A percentile compares a stretch with the other conserved stretches of the same genome.
Conservation (phyloP, 805 yeast species). For the Yamadazyma takamatsuzukensis region DNA sequence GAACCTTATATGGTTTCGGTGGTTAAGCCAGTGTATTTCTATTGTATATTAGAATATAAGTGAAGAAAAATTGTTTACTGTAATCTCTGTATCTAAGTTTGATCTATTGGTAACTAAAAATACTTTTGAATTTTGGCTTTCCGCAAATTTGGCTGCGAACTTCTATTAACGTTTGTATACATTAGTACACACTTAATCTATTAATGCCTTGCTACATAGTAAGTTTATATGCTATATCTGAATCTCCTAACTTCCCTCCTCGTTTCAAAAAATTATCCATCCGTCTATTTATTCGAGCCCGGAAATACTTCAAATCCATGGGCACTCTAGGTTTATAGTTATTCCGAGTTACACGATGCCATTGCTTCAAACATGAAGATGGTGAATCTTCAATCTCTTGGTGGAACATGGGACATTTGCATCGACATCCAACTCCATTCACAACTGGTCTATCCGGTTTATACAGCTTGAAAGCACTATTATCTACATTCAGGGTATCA, state of each 20-base stretch:
- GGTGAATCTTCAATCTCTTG: conserved; percentile 56
- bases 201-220: no score
- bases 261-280: conserved; percentile 16
- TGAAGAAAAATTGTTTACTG: conserved; percentile 1
- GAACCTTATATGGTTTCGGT: conserved; percentile 99
- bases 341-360: conserved; percentile 42
- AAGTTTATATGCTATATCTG: no score
- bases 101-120: neutral
- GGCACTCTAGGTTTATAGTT: conserved; percentile 17
- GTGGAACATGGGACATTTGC: conserved; percentile 61
- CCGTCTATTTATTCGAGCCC: conserved; percentile 17
- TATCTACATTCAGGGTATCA: conserved; percentile 21
- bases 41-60: conserved; percentile 26
- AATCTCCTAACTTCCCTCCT: conserved; percentile 23
- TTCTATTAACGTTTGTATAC: no score
- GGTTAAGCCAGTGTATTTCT: conserved; percentile 51
- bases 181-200: no score
- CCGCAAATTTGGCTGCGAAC: no score
- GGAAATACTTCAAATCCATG: conserved; percentile 22
- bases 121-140: neutral
- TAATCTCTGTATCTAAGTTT: neutral
- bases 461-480: conserved; percentile 16
- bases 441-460: conserved; percentile 27
- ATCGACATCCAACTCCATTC: conserved; percentile 77
- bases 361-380: conserved; percentile 48